These are phyloP conservation scores for Phaseolus coccineus DNA, from an alignment of 331 rosid genomes.

Conservation along the genomic window DNA sequence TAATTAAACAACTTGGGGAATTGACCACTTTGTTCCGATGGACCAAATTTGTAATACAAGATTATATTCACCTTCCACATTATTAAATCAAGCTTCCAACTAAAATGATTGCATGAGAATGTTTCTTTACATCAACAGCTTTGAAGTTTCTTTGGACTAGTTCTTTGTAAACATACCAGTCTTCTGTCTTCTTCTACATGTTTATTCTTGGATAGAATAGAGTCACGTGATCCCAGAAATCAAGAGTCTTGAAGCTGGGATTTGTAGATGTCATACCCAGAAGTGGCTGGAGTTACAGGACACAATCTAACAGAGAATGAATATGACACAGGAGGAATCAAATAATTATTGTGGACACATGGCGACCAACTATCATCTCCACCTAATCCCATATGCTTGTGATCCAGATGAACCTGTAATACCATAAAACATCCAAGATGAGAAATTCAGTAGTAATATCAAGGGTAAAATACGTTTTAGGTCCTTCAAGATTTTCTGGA, in stretches of 20 bases:
- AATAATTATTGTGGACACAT: conserved; percentile 67
- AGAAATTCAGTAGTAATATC: not conserved
- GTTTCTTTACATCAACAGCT: conserved; percentile 18
- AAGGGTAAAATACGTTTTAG: not conserved
- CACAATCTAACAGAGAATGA: conserved; percentile 72
- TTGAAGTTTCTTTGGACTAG: not conserved
- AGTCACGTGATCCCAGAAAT: conserved; percentile 16
- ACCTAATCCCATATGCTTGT: conserved; percentile 94
- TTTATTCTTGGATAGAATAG: conserved; percentile 1
- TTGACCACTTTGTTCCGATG: not conserved
- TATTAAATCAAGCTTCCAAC: conserved; percentile 30
- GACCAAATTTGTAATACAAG: not conserved
- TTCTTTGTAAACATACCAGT: conserved; percentile 28
- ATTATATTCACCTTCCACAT: conserved; percentile 21
- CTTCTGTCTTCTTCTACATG: not conserved
- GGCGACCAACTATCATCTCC: conserved; percentile 99
- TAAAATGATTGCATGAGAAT: conserved; percentile 11
- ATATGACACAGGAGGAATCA: conserved; percentile 68
- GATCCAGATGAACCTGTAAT: conserved; percentile 88
- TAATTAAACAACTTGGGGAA: conserved; percentile 30
- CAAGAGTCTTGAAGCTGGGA: conserved; percentile 62
- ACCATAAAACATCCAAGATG: conserved; percentile 34
- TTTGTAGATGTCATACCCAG: conserved; percentile 70
- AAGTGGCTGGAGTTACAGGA: conserved; percentile 66
- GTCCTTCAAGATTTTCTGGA: not conserved